Percentiles rank a stretch among this genome's conserved stretches.
These are phyloP conservation scores for Hymenoscyphus occultus DNA, from an alignment of 2,329 filamentous ascomycete species.

Conservation along the genomic window DNA sequence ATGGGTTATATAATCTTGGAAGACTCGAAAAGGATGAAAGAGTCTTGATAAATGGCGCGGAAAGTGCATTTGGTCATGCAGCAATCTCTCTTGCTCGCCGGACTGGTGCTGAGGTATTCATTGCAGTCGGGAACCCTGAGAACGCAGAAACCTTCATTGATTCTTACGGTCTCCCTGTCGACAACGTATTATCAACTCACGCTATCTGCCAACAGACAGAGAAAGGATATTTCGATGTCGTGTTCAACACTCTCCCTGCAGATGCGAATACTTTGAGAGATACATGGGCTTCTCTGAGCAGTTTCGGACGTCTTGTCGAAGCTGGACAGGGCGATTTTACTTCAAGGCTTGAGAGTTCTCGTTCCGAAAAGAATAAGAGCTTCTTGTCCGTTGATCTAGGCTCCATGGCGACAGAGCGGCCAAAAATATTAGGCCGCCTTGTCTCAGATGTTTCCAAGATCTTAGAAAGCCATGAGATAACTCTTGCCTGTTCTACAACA, in stretches of 20 bases:
- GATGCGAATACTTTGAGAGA: conserved; percentile 28
- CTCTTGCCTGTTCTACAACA: conserved; percentile 39
- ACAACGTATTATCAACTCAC: conserved; percentile 23
- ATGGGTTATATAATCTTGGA: conserved; percentile 30
- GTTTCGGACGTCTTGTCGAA: conserved; percentile 41
- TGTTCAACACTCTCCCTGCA: conserved; percentile 31
- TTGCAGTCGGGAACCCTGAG: conserved; percentile 27
- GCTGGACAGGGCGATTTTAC: conserved; percentile 37
- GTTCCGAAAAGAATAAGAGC: conserved; percentile 41
- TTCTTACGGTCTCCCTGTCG: conserved; percentile 20
- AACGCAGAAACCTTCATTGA: conserved; percentile 28
- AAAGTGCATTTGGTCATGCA: conserved; percentile 38
- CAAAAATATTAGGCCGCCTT: conserved; percentile 41
- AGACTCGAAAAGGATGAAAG: conserved; percentile 30
- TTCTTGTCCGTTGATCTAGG: conserved; percentile 45
- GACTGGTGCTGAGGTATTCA: conserved; percentile 30
- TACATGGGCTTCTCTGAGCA: conserved; percentile 37
- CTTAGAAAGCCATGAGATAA: conserved; percentile 37
- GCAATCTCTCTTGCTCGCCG: conserved; percentile 35
- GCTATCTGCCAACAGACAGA: conserved; percentile 27
- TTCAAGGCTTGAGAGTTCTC: conserved; percentile 34
- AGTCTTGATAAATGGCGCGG: conserved; percentile 38
- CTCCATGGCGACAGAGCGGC: conserved; percentile 43
- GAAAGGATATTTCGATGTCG: conserved; percentile 33
- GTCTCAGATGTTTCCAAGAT: conserved; percentile 40